Evolutionary conservation across 2,329 filamentous ascomycete species (phyloP).

Genomic region (Ophiocordyceps sinensis): DNA sequence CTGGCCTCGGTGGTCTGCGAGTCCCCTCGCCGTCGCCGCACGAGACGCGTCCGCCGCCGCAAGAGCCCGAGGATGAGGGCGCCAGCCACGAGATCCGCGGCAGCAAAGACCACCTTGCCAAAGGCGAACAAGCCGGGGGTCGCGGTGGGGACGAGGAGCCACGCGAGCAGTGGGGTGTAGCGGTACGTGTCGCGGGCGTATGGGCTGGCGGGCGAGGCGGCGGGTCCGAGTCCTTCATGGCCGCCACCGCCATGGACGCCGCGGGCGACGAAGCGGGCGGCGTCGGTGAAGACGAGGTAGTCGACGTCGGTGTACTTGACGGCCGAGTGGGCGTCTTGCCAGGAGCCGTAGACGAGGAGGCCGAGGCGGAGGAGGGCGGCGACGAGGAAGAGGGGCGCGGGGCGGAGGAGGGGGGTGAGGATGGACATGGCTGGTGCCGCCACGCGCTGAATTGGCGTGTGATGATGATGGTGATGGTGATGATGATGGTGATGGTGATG

Average conservation of each 20-base stretch:
- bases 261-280: slow-evolving; percentile 57
- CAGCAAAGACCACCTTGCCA: slow-evolving; percentile 76
- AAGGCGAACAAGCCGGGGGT: slow-evolving; percentile 56
- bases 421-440: background rate
- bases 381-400: slow-evolving; percentile 36
- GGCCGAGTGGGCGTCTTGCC: slow-evolving; percentile 82
- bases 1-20: slow-evolving; percentile 18
- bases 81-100: slow-evolving; percentile 71
- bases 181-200: slow-evolving; percentile 90
- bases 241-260: slow-evolving; percentile 17
- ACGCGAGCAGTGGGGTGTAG: slow-evolving; percentile 88
- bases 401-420: slow-evolving; percentile 14
- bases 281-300: slow-evolving; percentile 96
- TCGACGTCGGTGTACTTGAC: slow-evolving; percentile 99
- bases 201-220: slow-evolving; percentile 43
- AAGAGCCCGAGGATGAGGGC: slow-evolving; percentile 47
- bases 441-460: too few species aligned
- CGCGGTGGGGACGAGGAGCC: slow-evolving; percentile 73
- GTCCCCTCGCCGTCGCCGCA: background rate
- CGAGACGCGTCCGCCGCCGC: slow-evolving; percentile 5
- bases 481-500: background rate
- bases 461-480: background rate
- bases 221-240: too few species aligned
- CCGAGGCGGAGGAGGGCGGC: slow-evolving; percentile 51
- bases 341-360: slow-evolving; percentile 77